Evolutionary conservation across 1,139 yeast genomes (phyloP), one percentile per base, ranked within the genome.

Genomic region (Pneumocystis wakefieldiae): DNA sequence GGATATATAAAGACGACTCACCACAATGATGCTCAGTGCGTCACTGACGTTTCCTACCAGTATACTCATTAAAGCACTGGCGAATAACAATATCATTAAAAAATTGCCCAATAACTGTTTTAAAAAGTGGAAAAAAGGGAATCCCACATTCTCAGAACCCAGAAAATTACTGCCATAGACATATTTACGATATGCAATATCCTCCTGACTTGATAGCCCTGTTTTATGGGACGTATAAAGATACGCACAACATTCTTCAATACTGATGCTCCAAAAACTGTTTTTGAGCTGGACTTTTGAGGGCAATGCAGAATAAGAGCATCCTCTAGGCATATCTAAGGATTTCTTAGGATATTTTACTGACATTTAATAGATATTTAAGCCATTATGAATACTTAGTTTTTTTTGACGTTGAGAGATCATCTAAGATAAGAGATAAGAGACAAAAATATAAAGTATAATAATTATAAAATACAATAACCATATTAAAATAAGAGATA

Each of bases 21-120:
- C 55, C 14, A 12, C 14, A 24, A 48, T 48, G 17, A 65, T 65
- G 17, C 94, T 85, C 35, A 92, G 77, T 1, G 97, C 95, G 73
- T 92, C 98, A 73, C 91, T 97, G 55, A 84, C 83, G 74, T 92
- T 92, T 32, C 96, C 95, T 94, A 92, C 87, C 72, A 87, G 75
- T 69, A 92, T 86, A 68, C 94, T 85, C 48, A 92, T 79, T 3
- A 80, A 80, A 0, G 97, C 96, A 0, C 96, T 88, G 0, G 94
- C 97, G 60, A 90, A 87, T 70, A 92, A 79, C 64, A 92, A 76
- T 69, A 92, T 76, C 67, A 92, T 91, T 74, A 92, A 78, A 19
- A 96, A 96, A 75, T 91, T 95, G 69, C 86, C 92, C 70, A 87
- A 85, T 71, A 92, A 91, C 63, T 85, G 88, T 64, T 85, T 79